Evolutionary conservation across 2,329 filamentous ascomycete species (phyloP).

Genomic region (Setomelanomma holmii): DNA sequence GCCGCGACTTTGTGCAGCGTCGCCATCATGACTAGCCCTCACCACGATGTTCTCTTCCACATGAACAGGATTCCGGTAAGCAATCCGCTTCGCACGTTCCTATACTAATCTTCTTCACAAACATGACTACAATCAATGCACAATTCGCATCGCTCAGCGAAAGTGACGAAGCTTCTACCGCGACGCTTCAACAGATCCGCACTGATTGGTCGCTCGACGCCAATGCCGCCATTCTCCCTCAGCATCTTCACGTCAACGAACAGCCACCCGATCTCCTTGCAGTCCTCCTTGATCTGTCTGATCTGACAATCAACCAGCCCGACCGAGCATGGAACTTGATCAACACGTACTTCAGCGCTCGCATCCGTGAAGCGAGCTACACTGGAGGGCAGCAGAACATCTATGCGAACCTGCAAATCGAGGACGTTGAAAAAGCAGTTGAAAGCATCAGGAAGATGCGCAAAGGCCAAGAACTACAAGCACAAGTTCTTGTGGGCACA

Average conservation of each 20-base stretch:
- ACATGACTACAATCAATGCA: background rate
- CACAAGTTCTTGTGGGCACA: background rate
- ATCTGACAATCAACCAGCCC: constrained; percentile 11
- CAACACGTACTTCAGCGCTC: constrained; percentile 16
- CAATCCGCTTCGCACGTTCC: background rate
- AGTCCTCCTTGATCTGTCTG: constrained; percentile 12
- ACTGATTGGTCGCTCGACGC: background rate
- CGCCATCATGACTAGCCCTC: background rate
- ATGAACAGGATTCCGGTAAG: background rate
- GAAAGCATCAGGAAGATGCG: constrained; percentile 16
- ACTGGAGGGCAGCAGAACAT: background rate
- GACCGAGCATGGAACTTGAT: constrained; percentile 19
- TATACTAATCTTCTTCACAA: background rate
- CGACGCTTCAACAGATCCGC: background rate
- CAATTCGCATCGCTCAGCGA: background rate
- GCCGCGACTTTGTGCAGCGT: background rate
- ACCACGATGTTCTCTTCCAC: background rate
- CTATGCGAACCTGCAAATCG: constrained; percentile 7
- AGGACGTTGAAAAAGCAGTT: constrained; percentile 19
- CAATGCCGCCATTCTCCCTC: background rate
- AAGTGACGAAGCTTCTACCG: background rate
- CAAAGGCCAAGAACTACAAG: constrained; percentile 1
- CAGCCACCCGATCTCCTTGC: background rate
- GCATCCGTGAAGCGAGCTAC: constrained; percentile 9
- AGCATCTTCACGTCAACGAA: background rate